These are phyloP conservation scores for Pseudogymnoascus sp. DNA, from an alignment of 2,329 filamentous ascomycete genomes.

Conservation along the genomic window DNA sequence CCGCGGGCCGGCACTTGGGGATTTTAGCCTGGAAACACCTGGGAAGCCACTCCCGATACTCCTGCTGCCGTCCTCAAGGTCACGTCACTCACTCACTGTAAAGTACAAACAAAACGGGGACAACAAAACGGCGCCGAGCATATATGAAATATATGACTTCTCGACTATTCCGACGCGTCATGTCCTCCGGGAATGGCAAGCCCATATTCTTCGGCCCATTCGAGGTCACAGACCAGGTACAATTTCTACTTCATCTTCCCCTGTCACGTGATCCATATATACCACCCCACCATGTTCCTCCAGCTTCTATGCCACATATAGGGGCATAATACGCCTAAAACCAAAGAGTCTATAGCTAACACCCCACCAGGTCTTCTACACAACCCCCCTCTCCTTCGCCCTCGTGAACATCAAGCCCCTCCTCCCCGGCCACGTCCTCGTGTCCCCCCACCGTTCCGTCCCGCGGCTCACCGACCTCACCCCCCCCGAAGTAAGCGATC, in stretches of 20 bases:
- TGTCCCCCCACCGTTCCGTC: slow-evolving; percentile 66
- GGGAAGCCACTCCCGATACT: not conserved
- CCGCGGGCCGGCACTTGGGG: slow-evolving; percentile 1
- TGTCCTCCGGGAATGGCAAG: slow-evolving; percentile 20
- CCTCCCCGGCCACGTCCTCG: slow-evolving; percentile 83
- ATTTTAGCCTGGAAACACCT: not conserved
- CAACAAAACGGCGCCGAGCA: not conserved
- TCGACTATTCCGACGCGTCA: not conserved
- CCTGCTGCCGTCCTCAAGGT: not conserved
- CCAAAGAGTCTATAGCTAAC: not conserved
- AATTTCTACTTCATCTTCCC: slow-evolving; percentile 13
- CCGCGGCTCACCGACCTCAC: slow-evolving; percentile 48
- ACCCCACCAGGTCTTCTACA: slow-evolving; percentile 68
- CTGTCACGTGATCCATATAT: not conserved
- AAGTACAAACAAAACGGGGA: not conserved
- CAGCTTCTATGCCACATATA: not conserved
- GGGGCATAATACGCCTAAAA: not conserved
- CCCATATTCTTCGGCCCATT: slow-evolving; percentile 66
- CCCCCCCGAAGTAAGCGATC: slow-evolving; percentile 46
- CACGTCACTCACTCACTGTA: not conserved
- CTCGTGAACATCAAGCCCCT: slow-evolving; percentile 94
- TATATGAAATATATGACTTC: not conserved
- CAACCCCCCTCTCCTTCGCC: slow-evolving; percentile 71
- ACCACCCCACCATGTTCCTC: not conserved
- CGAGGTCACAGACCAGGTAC: slow-evolving; percentile 65